A percentile compares a stretch with the other conserved stretches of the same genome.
phyloP scores from a whole-genome alignment of 2,329 filamentous ascomycete genomes.

The Blumeria graminis region DNA sequence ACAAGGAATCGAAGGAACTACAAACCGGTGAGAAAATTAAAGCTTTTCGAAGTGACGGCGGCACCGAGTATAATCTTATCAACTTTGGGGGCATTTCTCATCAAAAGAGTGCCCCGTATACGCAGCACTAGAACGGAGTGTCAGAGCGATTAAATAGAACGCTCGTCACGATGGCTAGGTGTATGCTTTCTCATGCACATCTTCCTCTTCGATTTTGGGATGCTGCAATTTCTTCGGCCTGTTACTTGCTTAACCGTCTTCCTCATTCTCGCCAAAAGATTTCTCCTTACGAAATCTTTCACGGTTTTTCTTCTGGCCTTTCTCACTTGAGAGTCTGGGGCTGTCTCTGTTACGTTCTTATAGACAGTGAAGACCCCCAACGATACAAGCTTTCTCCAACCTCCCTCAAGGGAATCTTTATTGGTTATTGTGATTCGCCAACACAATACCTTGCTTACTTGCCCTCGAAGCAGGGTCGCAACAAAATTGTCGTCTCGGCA shows the following conservation, averaged over 20 bases:
- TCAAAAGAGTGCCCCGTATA: not conserved
- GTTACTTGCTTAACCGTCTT: not conserved
- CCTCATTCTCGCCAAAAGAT: not conserved
- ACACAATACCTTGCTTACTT: not conserved
- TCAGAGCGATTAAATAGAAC: not conserved
- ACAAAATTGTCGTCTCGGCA: not conserved
- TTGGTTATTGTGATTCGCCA: not conserved
- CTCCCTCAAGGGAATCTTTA: not conserved
- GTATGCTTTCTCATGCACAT: not conserved
- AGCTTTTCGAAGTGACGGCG: not conserved
- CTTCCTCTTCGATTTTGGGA: not conserved
- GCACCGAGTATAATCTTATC: not conserved
- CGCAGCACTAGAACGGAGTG: not conserved
- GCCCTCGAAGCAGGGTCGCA: not conserved
- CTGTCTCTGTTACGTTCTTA: not conserved
- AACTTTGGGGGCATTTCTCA: not conserved
- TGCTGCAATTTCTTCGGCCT: not conserved
- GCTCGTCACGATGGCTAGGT: not conserved
- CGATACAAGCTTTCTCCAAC: not conserved
- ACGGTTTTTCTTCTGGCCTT: not conserved
- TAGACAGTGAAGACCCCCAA: not conserved
- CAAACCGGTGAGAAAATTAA: not conserved
- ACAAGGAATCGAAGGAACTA: not conserved
- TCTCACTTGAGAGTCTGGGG: not conserved
- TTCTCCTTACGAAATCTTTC: not conserved